Evolutionary conservation across 2,329 filamentous ascomycete genomes (phyloP).

Genomic region (Alternaria triticimaculans): DNA sequence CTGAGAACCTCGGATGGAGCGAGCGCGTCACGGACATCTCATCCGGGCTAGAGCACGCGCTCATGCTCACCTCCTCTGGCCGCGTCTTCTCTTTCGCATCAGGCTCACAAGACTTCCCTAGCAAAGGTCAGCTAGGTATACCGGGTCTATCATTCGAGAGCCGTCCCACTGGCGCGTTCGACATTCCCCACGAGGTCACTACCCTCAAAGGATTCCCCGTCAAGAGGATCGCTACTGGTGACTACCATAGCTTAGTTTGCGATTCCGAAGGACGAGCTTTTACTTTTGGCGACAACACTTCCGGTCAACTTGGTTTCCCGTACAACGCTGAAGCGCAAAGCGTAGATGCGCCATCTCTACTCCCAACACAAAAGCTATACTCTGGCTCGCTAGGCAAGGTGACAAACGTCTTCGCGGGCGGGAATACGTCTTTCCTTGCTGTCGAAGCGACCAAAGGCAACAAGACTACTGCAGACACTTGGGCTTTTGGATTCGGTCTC

Average conservation of each 20-base stretch:
- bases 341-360: slow-evolving; percentile 72
- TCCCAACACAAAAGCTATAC: slow-evolving; percentile 78
- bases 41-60: slow-evolving; percentile 82
- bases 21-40: slow-evolving; percentile 78
- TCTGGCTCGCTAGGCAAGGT: slow-evolving; percentile 69
- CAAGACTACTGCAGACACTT: slow-evolving; percentile 75
- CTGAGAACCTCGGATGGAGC: slow-evolving; percentile 67
- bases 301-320: slow-evolving; percentile 89
- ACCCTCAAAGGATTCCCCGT: slow-evolving; percentile 75
- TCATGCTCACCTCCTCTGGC: slow-evolving; percentile 83
- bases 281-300: slow-evolving; percentile 87
- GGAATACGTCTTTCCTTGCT: slow-evolving; percentile 84
- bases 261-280: slow-evolving; percentile 80
- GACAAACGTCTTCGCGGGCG: slow-evolving; percentile 83
- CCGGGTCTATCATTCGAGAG: slow-evolving; percentile 82
- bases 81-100: slow-evolving; percentile 89
- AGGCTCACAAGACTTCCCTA: slow-evolving; percentile 77
- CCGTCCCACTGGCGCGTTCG: slow-evolving; percentile 77
- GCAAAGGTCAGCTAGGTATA: slow-evolving; percentile 84
- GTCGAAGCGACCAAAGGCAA: slow-evolving; percentile 75
- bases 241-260: slow-evolving; percentile 82
- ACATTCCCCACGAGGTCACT: slow-evolving; percentile 80
- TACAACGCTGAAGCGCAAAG: slow-evolving; percentile 66
- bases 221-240: slow-evolving; percentile 78
- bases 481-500: slow-evolving; percentile 86